Conservation (phyloP, 805 yeast genomes). For the Candida caryicola region DNA sequence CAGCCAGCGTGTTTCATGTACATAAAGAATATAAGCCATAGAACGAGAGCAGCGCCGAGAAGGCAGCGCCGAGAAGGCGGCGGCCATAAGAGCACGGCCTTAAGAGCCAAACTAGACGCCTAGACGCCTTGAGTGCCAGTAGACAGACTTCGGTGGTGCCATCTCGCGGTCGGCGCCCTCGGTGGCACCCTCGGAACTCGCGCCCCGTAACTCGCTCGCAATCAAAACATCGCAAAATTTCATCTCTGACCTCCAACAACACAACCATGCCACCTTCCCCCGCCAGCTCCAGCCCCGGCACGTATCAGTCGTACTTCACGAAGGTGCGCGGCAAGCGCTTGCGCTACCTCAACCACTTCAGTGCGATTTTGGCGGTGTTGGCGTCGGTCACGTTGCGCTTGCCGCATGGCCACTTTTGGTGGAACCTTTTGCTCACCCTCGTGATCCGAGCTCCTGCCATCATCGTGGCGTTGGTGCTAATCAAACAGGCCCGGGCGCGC, state of each 20-base stretch:
- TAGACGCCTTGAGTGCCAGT: too few species aligned
- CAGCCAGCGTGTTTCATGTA: not conserved
- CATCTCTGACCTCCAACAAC: not conserved
- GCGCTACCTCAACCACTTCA: slow-evolving; percentile 33
- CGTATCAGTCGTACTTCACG: slow-evolving; percentile 25
- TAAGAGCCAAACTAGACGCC: too few species aligned
- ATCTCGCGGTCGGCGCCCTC: not conserved
- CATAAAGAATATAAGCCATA: not conserved
- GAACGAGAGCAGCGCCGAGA: not conserved
- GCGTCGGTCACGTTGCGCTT: slow-evolving; percentile 23
- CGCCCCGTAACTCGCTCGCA: not conserved
- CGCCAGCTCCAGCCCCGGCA: slow-evolving; percentile 3
- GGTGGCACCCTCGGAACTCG: not conserved
- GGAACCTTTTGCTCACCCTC: slow-evolving; percentile 25
- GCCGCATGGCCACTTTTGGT: slow-evolving; percentile 31
- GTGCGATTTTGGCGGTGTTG: slow-evolving; percentile 24
- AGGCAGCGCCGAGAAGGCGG: not conserved
- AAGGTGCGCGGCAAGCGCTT: slow-evolving; percentile 34
- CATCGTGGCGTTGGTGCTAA: slow-evolving; percentile 24
- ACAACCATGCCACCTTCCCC: not conserved
- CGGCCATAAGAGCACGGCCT: too few species aligned
- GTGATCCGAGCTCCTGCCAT: slow-evolving; percentile 30
- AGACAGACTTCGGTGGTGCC: too few species aligned
- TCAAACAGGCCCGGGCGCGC: slow-evolving; percentile 24
- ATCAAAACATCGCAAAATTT: not conserved